Conservation (phyloP, 1,139 yeast species). For the Blastobotrys serpentis region DNA sequence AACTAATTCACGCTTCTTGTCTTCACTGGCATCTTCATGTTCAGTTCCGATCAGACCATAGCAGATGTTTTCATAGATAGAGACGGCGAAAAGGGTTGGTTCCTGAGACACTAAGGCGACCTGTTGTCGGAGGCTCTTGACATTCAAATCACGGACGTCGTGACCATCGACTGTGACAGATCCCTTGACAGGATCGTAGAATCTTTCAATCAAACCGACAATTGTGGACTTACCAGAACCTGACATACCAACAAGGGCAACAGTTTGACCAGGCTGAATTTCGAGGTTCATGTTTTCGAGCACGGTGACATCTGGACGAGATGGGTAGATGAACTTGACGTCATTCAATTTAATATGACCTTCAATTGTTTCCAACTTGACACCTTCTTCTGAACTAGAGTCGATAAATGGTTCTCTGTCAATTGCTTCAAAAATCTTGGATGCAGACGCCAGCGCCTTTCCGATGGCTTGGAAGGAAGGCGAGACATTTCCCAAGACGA, state of each 20-base stretch:
- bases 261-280: conserved; percentile 69
- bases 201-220: conserved; percentile 67
- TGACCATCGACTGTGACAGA: conserved; percentile 63
- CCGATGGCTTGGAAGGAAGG: conserved; percentile 43
- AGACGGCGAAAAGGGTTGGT: conserved; percentile 76
- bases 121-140: conserved; percentile 67
- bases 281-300: conserved; percentile 62
- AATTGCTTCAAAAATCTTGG: conserved; percentile 44
- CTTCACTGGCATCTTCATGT: conserved; percentile 44
- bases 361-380: conserved; percentile 38
- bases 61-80: conserved; percentile 73
- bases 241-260: conserved; percentile 88
- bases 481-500: conserved; percentile 43
- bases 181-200: conserved; percentile 64
- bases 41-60: conserved; percentile 65
- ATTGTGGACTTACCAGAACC: conserved; percentile 92
- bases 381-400: conserved; percentile 34
- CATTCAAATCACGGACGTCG: conserved; percentile 61
- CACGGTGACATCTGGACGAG: conserved; percentile 72
- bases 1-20: conserved; percentile 36
- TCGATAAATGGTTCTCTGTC: conserved; percentile 43
- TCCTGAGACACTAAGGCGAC: conserved; percentile 90
- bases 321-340: conserved; percentile 71
- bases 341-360: conserved; percentile 56
- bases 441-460: conserved; percentile 43